phyloP scores from a whole-genome alignment of 257 asterid genomes.

The Gynochthodes officinalis region DNA sequence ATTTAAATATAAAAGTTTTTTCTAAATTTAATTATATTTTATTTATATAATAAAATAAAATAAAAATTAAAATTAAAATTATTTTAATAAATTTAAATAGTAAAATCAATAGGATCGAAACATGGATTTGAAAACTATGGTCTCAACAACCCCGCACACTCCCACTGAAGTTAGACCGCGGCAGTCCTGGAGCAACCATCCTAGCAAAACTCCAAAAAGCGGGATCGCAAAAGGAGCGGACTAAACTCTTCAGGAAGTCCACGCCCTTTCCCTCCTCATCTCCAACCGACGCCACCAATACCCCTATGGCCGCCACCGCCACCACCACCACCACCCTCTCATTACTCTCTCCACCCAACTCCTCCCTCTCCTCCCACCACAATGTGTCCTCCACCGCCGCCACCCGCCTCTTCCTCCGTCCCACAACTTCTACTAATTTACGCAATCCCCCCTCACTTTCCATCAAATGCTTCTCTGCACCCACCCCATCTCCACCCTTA shows the following conservation, averaged over 20 bases:
- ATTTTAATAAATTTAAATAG: no score
- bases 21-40: no score
- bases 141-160: no score
- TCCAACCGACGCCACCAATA: background rate
- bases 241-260: background rate
- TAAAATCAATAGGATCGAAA: no score
- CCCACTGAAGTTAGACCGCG: no score
- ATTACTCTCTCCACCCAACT: slow-evolving; percentile 5
- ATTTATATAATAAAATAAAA: no score
- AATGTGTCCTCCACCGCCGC: slow-evolving; percentile 17
- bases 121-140: no score
- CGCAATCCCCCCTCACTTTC: slow-evolving; percentile 22
- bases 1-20: no score
- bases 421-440: slow-evolving; percentile 11
- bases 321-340: slow-evolving; percentile 15
- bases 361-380: slow-evolving; percentile 18
- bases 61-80: no score
- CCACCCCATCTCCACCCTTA: slow-evolving; percentile 50
- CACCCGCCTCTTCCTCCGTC: slow-evolving; percentile 16
- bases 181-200: background rate
- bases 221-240: slow-evolving; percentile 3
- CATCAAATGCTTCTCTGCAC: slow-evolving; percentile 34
- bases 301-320: background rate
- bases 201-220: slow-evolving; percentile 1
- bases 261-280: slow-evolving; percentile 14